phyloP scores from a whole-genome alignment of 1,284 basidiomycete species.

The Mycocalia duriaeana region DNA sequence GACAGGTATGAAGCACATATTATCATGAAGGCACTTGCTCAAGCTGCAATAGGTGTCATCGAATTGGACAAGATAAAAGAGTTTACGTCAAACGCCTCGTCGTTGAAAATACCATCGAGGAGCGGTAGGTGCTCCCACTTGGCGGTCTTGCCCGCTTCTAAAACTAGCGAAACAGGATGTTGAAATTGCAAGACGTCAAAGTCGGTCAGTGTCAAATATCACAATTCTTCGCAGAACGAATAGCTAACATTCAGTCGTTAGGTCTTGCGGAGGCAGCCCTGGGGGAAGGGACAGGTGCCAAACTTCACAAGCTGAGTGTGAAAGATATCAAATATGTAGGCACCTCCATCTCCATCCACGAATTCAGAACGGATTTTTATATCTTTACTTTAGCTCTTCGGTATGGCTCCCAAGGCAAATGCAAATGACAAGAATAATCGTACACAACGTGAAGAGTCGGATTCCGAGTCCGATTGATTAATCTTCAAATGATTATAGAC shows the following conservation, averaged over 20 bases:
- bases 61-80: slow-evolving; percentile 66
- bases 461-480: no score
- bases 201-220: slow-evolving; percentile 31
- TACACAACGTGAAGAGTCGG: background rate
- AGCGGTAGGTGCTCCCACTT: slow-evolving; percentile 40
- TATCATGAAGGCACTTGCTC: background rate
- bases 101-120: slow-evolving; percentile 63
- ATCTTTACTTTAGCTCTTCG: background rate
- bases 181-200: slow-evolving; percentile 63
- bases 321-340: slow-evolving; percentile 52
- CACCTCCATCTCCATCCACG: background rate
- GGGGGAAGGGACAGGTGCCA: slow-evolving; percentile 56
- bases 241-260: slow-evolving; percentile 14
- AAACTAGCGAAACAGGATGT: slow-evolving; percentile 38
- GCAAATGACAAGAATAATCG: background rate
- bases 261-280: slow-evolving; percentile 62
- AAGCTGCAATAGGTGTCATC: slow-evolving; percentile 37
- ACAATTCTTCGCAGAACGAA: background rate
- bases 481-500: no score
- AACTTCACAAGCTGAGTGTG: slow-evolving; percentile 57
- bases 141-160: background rate
- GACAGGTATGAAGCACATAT: slow-evolving; percentile 37
- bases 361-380: no score
- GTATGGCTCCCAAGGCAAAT: background rate
- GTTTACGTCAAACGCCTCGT: slow-evolving; percentile 68